phyloP scores from a whole-genome alignment of 139 green algal species.

The Asterochloris sp. region DNA sequence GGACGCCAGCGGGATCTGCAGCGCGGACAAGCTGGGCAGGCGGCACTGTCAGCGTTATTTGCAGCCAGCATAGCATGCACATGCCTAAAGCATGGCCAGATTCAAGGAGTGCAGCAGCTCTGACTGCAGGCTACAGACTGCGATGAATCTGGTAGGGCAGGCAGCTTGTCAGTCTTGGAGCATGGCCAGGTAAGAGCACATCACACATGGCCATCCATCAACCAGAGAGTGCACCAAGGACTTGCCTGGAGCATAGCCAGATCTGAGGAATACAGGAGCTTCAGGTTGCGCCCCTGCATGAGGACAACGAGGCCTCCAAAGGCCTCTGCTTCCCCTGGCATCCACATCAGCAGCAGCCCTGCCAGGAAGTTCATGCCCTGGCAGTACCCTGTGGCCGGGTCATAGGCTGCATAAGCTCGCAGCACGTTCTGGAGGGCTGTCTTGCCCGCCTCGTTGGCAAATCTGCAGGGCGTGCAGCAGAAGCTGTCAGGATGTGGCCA shows the following conservation, averaged over 20 bases:
- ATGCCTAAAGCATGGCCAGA: neutral
- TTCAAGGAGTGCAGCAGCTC: too few relatives aligned
- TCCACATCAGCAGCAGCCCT: conserved; percentile 64
- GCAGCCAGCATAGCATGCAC: neutral
- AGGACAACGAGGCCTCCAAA: conserved; percentile 70
- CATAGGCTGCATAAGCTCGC: conserved; percentile 64
- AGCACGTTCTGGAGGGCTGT: conserved; percentile 56
- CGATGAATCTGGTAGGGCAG: neutral
- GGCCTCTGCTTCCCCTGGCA: conserved; percentile 57
- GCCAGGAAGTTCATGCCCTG: conserved; percentile 83
- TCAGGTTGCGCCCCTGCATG: conserved; percentile 67
- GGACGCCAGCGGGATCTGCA: neutral
- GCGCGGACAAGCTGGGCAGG: neutral
- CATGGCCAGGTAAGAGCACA: neutral
- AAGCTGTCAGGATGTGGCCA: neutral
- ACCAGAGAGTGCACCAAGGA: neutral
- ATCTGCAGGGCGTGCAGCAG: conserved; percentile 16
- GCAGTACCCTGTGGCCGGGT: conserved; percentile 73
- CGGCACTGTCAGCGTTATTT: neutral
- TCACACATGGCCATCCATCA: neutral
- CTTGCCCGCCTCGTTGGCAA: conserved; percentile 43
- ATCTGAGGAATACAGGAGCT: conserved; percentile 58
- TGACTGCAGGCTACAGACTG: neutral
- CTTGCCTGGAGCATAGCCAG: conserved; percentile 65
- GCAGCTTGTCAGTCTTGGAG: neutral